Conservation (phyloP, 768 basidiomycete genomes). For the Suillus luteus region DNA sequence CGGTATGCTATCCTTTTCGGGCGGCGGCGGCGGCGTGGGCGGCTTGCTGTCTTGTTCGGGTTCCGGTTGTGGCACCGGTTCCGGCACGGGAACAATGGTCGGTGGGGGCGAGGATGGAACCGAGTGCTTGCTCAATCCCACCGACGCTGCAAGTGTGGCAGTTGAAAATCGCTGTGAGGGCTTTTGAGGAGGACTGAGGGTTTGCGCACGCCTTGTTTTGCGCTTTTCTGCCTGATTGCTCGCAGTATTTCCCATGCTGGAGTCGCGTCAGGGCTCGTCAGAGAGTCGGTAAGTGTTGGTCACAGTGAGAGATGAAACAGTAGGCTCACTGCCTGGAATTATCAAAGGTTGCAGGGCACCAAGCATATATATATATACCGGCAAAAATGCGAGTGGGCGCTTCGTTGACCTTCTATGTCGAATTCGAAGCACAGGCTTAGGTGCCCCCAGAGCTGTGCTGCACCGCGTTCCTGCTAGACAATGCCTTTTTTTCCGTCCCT, state of each 20-base stretch:
- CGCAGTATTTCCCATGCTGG: slow-evolving; percentile 31
- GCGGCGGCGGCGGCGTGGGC: slow-evolving; percentile 5
- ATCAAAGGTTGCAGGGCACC: slow-evolving; percentile 4
- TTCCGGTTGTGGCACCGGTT: slow-evolving; percentile 26
- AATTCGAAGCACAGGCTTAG: slow-evolving; percentile 1
- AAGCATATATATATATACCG: not conserved
- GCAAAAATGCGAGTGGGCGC: not conserved
- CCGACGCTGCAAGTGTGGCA: slow-evolving; percentile 5
- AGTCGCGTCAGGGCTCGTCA: not conserved
- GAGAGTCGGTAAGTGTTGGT: slow-evolving; percentile 1
- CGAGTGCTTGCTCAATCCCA: slow-evolving; percentile 28
- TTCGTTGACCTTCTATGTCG: slow-evolving; percentile 4
- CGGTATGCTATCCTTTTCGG: slow-evolving; percentile 29
- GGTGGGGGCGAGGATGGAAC: slow-evolving; percentile 18
- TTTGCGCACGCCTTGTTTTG: slow-evolving; percentile 26
- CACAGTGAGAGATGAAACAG: slow-evolving; percentile 6
- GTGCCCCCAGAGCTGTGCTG: slow-evolving; percentile 2
- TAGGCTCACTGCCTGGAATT: not conserved
- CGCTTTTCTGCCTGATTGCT: slow-evolving; percentile 29
- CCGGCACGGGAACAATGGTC: not conserved
- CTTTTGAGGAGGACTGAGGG: slow-evolving; percentile 29
- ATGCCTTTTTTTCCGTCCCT: not conserved
- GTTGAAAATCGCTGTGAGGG: slow-evolving; percentile 25
- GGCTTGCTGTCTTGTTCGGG: slow-evolving; percentile 12
- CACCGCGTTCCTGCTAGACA: not conserved